These are phyloP conservation scores for Medicago truncatula DNA, from an alignment of 306 rosid genomes.

Conservation along the genomic window MtrunA17r5.0-ANR NC_053047.1:31533501-31534000, in stretches of 20 bases:
- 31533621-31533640: slow-evolving; percentile 59
- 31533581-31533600: slow-evolving; percentile 92
- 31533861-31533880: too few relatives aligned
- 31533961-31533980: too few relatives aligned
- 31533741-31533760: slow-evolving; percentile 17
- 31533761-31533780: slow-evolving; percentile 35
- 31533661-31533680: slow-evolving; percentile 81
- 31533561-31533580: slow-evolving; percentile 80
- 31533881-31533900: too few relatives aligned
- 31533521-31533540: slow-evolving; percentile 80
- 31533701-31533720: too few relatives aligned
- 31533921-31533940: too few relatives aligned
- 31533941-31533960: too few relatives aligned
- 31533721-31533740: background rate
- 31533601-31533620: slow-evolving; percentile 95
- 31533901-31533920: too few relatives aligned
- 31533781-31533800: slow-evolving; percentile 28
- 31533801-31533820: slow-evolving; percentile 7
- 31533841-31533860: background rate
- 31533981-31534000: too few relatives aligned
- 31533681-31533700: slow-evolving; percentile 72
- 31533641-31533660: slow-evolving; percentile 98
- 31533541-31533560: slow-evolving; percentile 75
- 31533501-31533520: slow-evolving; percentile 86
- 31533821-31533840: slow-evolving; percentile 21